A percentile compares a stretch with the other conserved stretches of the same genome.
Conservation (phyloP, 768 basidiomycete genomes). For the Chalciporus pseudorubinellus region DNA sequence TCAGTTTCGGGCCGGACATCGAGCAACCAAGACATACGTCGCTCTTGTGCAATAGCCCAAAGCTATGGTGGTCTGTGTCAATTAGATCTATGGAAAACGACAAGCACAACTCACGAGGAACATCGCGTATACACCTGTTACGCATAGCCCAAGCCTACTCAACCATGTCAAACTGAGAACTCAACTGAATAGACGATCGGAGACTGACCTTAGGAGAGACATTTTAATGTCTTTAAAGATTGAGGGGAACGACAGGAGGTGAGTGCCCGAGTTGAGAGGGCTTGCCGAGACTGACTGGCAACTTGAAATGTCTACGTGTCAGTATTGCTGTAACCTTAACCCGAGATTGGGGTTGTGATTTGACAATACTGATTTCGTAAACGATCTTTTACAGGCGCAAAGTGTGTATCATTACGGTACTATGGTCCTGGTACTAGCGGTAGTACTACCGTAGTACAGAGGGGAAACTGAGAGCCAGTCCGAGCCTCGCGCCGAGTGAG, state of each 20-base stretch:
- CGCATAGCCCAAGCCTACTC: conserved; percentile 67
- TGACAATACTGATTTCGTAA: conserved; percentile 1
- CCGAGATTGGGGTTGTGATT: conserved; percentile 16
- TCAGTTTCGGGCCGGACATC: not conserved
- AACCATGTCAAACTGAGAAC: not conserved
- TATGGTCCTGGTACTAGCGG: no score
- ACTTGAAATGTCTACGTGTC: conserved; percentile 25
- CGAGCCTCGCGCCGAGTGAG: conserved; percentile 32
- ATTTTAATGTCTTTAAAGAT: conserved; percentile 8
- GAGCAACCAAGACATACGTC: conserved; percentile 49
- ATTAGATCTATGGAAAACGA: not conserved
- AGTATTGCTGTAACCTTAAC: conserved; percentile 14
- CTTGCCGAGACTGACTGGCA: not conserved
- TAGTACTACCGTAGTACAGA: not conserved
- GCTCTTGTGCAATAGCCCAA: conserved; percentile 94
- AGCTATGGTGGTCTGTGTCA: conserved; percentile 43
- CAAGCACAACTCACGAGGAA: conserved; percentile 64
- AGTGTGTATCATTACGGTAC: no score
- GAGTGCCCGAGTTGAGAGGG: not conserved
- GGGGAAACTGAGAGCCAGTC: conserved; percentile 21
- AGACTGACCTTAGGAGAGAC: conserved; percentile 27
- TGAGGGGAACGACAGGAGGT: not conserved
- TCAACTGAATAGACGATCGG: not conserved
- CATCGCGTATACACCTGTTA: conserved; percentile 88
- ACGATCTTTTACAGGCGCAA: no score